These are phyloP conservation scores for Phytophthora capsici DNA, from an alignment of 352 stramenopile species.

Conservation along the genomic window DNA sequence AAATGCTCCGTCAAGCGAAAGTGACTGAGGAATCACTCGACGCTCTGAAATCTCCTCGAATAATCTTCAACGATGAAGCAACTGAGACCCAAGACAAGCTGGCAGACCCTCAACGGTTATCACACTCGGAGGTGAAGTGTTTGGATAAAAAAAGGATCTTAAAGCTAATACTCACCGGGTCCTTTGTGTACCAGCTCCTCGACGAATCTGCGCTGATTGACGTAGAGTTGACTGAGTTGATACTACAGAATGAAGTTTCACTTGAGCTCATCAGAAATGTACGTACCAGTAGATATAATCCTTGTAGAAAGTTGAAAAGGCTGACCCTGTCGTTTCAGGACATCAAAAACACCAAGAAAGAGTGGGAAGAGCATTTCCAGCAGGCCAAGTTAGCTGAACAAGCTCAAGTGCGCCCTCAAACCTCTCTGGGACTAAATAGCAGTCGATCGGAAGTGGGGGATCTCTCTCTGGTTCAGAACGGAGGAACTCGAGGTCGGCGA, in stretches of 20 bases:
- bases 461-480: constrained; percentile 8
- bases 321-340: too few relatives aligned
- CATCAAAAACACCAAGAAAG: constrained; percentile 83
- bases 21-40: constrained; percentile 27
- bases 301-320: constrained; percentile 1
- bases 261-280: constrained; percentile 85
- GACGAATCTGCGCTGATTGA: constrained; percentile 79
- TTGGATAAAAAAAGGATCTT: too few relatives aligned
- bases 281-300: constrained; percentile 7
- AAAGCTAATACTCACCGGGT: neutral
- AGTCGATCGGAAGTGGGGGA: constrained; percentile 2
- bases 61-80: neutral
- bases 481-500: constrained; percentile 35
- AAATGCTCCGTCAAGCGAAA: constrained; percentile 41
- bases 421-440: constrained; percentile 48
- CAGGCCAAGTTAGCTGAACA: constrained; percentile 53
- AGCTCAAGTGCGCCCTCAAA: constrained; percentile 54
- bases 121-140: constrained; percentile 29
- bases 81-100: constrained; percentile 22
- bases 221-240: constrained; percentile 83
- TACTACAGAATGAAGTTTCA: constrained; percentile 86
- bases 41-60: constrained; percentile 22
- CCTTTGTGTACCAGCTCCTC: constrained; percentile 48
- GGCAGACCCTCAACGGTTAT: constrained; percentile 22
- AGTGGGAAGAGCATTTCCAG: constrained; percentile 73